Percentiles rank a stretch among this genome's conserved stretches.
These are phyloP conservation scores for Cyberlindnera sargentensis DNA, from an alignment of 805 yeast genomes.

Conservation along the genomic window DNA sequence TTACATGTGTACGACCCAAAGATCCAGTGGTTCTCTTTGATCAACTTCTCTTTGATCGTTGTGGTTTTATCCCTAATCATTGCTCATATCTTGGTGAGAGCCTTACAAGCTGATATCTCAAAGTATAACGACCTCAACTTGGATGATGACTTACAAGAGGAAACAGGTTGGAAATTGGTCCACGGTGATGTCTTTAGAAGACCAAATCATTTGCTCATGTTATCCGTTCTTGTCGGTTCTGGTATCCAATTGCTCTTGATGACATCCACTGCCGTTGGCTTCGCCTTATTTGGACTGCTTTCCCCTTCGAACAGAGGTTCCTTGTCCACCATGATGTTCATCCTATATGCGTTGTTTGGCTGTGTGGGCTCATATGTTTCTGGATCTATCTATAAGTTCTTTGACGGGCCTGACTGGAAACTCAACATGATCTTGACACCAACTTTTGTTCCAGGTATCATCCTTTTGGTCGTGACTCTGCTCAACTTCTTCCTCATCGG, in stretches of 20 bases:
- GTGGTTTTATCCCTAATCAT: conserved; percentile 69
- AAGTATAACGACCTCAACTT: conserved; percentile 85
- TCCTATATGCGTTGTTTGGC: conserved; percentile 76
- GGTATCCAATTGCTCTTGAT: conserved; percentile 81
- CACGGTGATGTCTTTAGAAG: conserved; percentile 94
- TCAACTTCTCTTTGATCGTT: conserved; percentile 81
- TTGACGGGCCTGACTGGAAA: conserved; percentile 92
- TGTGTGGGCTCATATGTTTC: conserved; percentile 83
- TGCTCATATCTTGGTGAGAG: conserved; percentile 69
- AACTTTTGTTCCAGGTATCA: conserved; percentile 70
- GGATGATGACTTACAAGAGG: conserved; percentile 83
- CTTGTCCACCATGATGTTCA: conserved; percentile 81
- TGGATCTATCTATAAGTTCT: conserved; percentile 75
- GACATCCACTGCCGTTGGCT: conserved; percentile 61
- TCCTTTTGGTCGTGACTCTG: conserved; percentile 56
- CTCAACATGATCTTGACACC: conserved; percentile 80
- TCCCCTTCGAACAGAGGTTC: conserved; percentile 96
- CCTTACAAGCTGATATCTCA: conserved; percentile 78
- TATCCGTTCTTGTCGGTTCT: conserved; percentile 80
- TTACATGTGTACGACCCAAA: conserved; percentile 86
- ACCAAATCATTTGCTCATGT: conserved; percentile 60
- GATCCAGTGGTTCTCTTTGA: conserved; percentile 91
- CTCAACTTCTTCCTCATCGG: conserved; percentile 77
- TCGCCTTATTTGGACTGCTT: conserved; percentile 83
- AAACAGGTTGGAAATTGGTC: conserved; percentile 93